Evolutionary conservation across 2,329 filamentous ascomycete species (phyloP), one percentile per base, ranked within the genome.

Genomic region (Alternaria viburni): DNA sequence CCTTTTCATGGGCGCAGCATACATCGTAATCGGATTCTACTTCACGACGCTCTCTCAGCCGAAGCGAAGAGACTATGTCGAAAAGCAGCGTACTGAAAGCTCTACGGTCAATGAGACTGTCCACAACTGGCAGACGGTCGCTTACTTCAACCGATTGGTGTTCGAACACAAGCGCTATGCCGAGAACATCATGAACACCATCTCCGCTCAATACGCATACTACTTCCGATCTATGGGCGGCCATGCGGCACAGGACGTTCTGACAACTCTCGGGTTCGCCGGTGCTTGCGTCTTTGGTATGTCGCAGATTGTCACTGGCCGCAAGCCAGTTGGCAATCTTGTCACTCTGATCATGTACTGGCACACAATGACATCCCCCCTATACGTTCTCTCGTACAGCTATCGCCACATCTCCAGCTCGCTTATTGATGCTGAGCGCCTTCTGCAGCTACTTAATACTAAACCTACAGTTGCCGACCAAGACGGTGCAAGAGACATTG

Each of bases 261-360:
- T 87, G 26, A 82, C 87, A 52, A 81, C 82, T 2, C 59, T 85
- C 46, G 84, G 85, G 3, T 81, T 87, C 59, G 70, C 86, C 44
- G 78, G 83, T 65, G 83, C 81, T 67, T 80, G 83, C 73, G 74
- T 87, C 54, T 80, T 89, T 13, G 87, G 86, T 4, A 83, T 86
- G 8, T 83, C 85, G 60, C 82, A 86, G 65, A 85, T 89, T 32
- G 78, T 82, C 0, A 79, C 81, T 41, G 84, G 84, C 1, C 73
- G 76, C 9, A 83, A 83, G 47, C 81, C 85, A 0, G 81, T 89
- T 12, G 89, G 89, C 44, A 85, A 85, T 62, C 89, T 92, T 64
- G 86, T 91, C 5, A 88, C 89, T 17, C 77, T 92, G 25, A 81
- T 90, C 15, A 84, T 86, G 32, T 92, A 91, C 76, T 92, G 90